Percentiles rank a stretch among this genome's conserved stretches.
Evolutionary conservation across 345 rosid genomes (phyloP).

Genomic region (Dovyalis caffra): DNA sequence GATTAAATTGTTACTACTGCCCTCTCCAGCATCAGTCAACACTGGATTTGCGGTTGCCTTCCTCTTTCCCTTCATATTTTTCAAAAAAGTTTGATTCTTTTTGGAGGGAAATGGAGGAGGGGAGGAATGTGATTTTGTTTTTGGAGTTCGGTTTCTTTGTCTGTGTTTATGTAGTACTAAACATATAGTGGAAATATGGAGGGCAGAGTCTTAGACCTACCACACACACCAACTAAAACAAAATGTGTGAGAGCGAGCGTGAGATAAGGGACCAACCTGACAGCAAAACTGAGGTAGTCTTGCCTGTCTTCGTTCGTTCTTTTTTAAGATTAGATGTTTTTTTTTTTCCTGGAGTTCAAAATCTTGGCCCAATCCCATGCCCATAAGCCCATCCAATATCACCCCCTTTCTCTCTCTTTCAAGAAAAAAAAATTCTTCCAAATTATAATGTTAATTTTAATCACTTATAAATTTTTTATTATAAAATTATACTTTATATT

Average conservation of each 20-base stretch:
- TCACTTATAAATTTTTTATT: no score
- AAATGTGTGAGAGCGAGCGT: not conserved
- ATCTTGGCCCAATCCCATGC: no score
- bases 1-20: not conserved
- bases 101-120: not conserved
- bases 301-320: no score
- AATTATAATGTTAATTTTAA: no score
- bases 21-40: not conserved
- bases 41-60: not conserved
- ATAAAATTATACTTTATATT: no score
- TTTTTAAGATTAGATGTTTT: no score
- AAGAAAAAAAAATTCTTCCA: no score
- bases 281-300: not conserved
- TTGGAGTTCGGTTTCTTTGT: not conserved
- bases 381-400: no score
- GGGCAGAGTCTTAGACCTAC: not conserved
- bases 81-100: not conserved
- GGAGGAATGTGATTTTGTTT: not conserved
- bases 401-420: no score
- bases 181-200: not conserved
- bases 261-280: not conserved
- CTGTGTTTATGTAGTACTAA: no score
- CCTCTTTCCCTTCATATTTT: constrained; percentile 2
- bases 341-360: no score
- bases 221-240: not conserved